A percentile compares a stretch with the other conserved stretches of the same genome.
phyloP scores from a whole-genome alignment of 2,329 filamentous ascomycete species.

The Epichloe scottii region DNA sequence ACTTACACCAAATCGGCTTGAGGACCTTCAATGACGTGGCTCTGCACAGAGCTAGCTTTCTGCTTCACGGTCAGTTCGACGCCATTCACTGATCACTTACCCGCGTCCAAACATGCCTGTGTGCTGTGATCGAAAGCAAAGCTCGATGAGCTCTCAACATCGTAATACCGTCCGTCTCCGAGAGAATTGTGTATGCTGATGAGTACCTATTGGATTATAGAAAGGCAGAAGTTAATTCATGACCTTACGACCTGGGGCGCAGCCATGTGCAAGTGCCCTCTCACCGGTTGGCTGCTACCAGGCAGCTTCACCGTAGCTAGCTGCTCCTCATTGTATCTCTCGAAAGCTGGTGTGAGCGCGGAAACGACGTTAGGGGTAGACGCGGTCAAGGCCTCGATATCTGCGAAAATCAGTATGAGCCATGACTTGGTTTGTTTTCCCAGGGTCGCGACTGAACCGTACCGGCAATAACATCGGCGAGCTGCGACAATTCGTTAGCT shows the following conservation, averaged over 20 bases:
- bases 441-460: conserved; percentile 16
- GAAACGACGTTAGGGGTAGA: conserved; percentile 55
- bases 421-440: background rate
- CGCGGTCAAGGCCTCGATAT: conserved; percentile 76
- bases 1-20: conserved; percentile 70
- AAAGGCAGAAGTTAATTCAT: background rate
- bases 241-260: background rate
- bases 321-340: conserved; percentile 95
- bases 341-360: conserved; percentile 69
- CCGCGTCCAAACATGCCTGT: conserved; percentile 38
- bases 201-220: conserved; percentile 47
- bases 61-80: conserved; percentile 21
- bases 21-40: conserved; percentile 62
- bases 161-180: conserved; percentile 74
- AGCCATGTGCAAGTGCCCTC: conserved; percentile 5
- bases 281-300: conserved; percentile 54
- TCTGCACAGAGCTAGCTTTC: conserved; percentile 75
- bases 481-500: conserved; percentile 37
- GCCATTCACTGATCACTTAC: background rate
- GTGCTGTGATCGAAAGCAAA: conserved; percentile 80
- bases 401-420: conserved; percentile 31
- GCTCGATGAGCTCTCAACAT: conserved; percentile 75
- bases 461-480: conserved; percentile 82
- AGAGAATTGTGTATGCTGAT: conserved; percentile 79
- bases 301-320: conserved; percentile 82